A percentile compares a stretch with the other conserved stretches of the same genome.
Conservation (phyloP, 1,139 yeast species). For the Suzukiozyma palmioleophila region DNA sequence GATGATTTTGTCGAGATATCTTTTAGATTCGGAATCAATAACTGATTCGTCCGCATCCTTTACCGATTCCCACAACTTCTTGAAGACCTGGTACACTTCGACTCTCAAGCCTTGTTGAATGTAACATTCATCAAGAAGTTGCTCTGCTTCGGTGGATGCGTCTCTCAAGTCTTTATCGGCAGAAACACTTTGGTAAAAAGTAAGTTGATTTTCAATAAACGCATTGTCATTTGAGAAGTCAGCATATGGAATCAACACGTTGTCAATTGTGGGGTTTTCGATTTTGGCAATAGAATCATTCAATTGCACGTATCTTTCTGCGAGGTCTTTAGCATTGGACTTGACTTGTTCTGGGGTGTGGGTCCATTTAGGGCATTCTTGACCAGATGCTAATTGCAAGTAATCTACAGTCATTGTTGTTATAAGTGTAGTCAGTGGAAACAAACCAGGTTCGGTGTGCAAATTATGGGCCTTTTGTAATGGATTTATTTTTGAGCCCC, state of each 20-base stretch:
- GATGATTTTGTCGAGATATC: constrained; percentile 54
- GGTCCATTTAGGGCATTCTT: constrained; percentile 50
- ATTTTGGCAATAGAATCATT: constrained; percentile 53
- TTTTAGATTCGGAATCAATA: constrained; percentile 51
- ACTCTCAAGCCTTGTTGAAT: constrained; percentile 65
- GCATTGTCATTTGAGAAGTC: constrained; percentile 44
- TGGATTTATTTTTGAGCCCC: too few species aligned
- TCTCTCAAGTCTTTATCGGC: constrained; percentile 59
- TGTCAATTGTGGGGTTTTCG: constrained; percentile 49
- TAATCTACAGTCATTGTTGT: constrained; percentile 16
- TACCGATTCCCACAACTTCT: constrained; percentile 41
- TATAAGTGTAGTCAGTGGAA: neutral
- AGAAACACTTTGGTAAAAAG: constrained; percentile 70
- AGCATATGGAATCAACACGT: constrained; percentile 49
- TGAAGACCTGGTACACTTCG: constrained; percentile 61
- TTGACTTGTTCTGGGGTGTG: constrained; percentile 51
- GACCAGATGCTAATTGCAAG: constrained; percentile 10
- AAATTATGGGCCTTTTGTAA: too few species aligned
- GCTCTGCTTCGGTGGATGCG: constrained; percentile 63
- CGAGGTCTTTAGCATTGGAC: constrained; percentile 39
- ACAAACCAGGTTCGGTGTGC: too few species aligned
- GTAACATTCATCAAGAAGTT: constrained; percentile 47
- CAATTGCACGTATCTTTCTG: constrained; percentile 38
- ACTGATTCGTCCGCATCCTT: constrained; percentile 15
- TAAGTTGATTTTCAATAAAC: constrained; percentile 43